Evolutionary conservation across 345 rosid genomes (phyloP).

Genomic region (Brassica rapa): DNA sequence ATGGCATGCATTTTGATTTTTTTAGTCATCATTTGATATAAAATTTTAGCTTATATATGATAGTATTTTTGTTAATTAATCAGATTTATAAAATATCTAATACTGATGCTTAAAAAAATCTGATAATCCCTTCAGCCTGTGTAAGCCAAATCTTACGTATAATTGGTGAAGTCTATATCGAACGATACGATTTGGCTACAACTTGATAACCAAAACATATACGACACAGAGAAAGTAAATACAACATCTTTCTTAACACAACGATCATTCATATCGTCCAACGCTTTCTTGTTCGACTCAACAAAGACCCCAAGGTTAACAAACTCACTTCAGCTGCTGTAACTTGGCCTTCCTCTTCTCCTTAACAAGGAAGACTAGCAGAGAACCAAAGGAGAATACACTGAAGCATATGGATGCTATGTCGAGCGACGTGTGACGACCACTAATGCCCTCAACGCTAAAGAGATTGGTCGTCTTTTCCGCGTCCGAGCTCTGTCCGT

Average conservation of each 20-base stretch:
- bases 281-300: neutral
- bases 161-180: no score
- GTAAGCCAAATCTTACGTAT: no score
- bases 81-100: no score
- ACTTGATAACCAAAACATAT: no score
- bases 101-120: no score
- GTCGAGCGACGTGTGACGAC: slow-evolving; percentile 57
- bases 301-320: neutral
- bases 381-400: slow-evolving; percentile 35
- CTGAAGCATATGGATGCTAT: slow-evolving; percentile 65
- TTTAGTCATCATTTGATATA: no score
- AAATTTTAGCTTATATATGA: no score
- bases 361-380: slow-evolving; percentile 32
- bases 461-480: slow-evolving; percentile 51
- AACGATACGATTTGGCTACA: no score
- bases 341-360: slow-evolving; percentile 38
- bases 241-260: neutral
- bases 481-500: slow-evolving; percentile 55
- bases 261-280: neutral
- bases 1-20: no score
- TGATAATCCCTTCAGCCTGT: no score
- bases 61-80: no score
- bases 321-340: slow-evolving; percentile 30
- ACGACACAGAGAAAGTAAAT: no score
- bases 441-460: slow-evolving; percentile 48